Conservation (phyloP, 2,329 filamentous ascomycete genomes). For the Botrytis deweyae region DNA sequence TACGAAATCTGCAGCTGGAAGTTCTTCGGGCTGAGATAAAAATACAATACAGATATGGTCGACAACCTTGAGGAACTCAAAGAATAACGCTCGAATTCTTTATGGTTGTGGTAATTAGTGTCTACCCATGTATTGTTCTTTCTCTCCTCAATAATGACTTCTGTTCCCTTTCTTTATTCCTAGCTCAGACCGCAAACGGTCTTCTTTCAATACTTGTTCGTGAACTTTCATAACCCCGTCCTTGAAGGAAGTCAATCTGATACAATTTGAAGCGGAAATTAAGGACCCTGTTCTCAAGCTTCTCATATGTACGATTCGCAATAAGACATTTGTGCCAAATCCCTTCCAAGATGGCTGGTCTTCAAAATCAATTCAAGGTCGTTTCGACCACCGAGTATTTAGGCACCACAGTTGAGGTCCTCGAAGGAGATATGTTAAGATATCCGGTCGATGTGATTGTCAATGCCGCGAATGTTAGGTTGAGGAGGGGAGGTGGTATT, state of each 20-base stretch:
- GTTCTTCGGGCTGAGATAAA: background rate
- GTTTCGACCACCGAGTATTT: background rate
- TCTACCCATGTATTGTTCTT: background rate
- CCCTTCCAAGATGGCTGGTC: slow-evolving; percentile 1
- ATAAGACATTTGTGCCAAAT: background rate
- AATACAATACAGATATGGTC: background rate
- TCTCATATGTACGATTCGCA: background rate
- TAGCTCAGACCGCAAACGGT: slow-evolving; percentile 13
- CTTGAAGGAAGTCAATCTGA: background rate
- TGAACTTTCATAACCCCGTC: background rate
- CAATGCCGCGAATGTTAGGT: background rate
- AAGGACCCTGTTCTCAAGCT: background rate
- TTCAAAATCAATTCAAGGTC: background rate
- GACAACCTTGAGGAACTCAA: background rate
- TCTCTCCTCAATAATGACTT: background rate
- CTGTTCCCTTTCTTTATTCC: background rate
- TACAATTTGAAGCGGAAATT: background rate
- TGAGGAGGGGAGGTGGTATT: background rate
- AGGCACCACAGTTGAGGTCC: slow-evolving; percentile 5
- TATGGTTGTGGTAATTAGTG: background rate
- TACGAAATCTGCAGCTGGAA: background rate
- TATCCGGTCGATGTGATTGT: slow-evolving; percentile 15
- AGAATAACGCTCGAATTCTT: background rate
- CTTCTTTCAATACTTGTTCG: slow-evolving; percentile 6
- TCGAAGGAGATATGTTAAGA: background rate